phyloP scores from a whole-genome alignment of 177 flowering plant species.

The Telopea speciosissima region DNA sequence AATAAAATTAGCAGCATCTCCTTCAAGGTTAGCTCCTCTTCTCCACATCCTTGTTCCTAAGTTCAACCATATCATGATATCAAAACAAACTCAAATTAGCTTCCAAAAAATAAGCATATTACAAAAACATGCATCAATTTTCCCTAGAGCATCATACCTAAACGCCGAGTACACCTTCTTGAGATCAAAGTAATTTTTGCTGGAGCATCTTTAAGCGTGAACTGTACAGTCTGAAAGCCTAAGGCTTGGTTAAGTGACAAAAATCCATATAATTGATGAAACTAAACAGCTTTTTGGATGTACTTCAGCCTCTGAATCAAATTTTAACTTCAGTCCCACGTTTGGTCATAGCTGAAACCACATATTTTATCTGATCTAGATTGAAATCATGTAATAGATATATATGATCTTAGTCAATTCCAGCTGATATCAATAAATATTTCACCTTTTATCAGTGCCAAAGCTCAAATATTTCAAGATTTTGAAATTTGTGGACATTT shows the following conservation, averaged over 20 bases:
- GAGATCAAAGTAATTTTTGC: conserved; percentile 64
- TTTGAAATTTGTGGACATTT: not conserved
- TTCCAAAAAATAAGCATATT: not conserved
- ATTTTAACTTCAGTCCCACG: too few relatives aligned
- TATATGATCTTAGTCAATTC: too few relatives aligned
- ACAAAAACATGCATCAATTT: conserved; percentile 1
- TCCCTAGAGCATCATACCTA: conserved; percentile 41
- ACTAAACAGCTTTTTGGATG: too few relatives aligned
- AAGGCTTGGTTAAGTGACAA: conserved; percentile 48
- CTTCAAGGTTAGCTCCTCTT: conserved; percentile 95
- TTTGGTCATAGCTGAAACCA: too few relatives aligned
- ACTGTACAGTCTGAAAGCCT: conserved; percentile 66
- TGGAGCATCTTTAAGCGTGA: conserved; percentile 50
- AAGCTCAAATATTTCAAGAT: too few relatives aligned
- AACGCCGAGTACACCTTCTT: conserved; percentile 89
- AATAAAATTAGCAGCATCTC: conserved; percentile 89
- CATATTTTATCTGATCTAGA: too few relatives aligned
- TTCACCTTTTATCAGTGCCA: too few relatives aligned
- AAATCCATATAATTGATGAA: not conserved
- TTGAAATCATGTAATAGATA: too few relatives aligned
- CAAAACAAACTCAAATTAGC: not conserved
- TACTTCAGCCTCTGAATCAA: too few relatives aligned
- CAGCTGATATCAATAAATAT: too few relatives aligned
- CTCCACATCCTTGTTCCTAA: conserved; percentile 99
- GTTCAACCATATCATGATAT: conserved; percentile 14